A percentile compares a stretch with the other conserved stretches of the same genome.
Evolutionary conservation across 2,329 filamentous ascomycete genomes (phyloP).

Genomic region (Zarea fungicola): DNA sequence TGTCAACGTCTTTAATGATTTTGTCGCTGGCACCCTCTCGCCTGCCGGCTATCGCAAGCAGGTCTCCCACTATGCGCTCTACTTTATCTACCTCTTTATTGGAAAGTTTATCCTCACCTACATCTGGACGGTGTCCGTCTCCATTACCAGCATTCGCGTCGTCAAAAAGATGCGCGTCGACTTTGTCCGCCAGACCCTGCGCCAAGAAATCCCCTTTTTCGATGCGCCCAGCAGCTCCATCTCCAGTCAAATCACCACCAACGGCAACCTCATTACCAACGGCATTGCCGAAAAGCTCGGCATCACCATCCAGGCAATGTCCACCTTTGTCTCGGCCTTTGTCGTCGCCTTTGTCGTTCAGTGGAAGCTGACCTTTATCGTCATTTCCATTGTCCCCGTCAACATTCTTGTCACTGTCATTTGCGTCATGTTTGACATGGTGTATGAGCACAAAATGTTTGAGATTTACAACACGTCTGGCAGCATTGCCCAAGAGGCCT

Average conservation of each 20-base stretch:
- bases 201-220: constrained; percentile 53
- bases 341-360: constrained; percentile 35
- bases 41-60: constrained; percentile 43
- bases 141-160: constrained; percentile 32
- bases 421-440: constrained; percentile 35
- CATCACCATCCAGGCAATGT: constrained; percentile 34
- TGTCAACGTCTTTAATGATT: constrained; percentile 52
- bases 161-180: constrained; percentile 33
- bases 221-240: constrained; percentile 42
- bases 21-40: constrained; percentile 40
- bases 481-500: constrained; percentile 43
- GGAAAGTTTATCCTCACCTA: constrained; percentile 51
- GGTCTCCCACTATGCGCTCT: constrained; percentile 46
- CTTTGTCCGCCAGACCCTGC: constrained; percentile 32
- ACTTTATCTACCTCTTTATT: constrained; percentile 54
- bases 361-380: constrained; percentile 39
- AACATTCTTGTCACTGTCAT: constrained; percentile 36
- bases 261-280: constrained; percentile 39
- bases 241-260: constrained; percentile 42
- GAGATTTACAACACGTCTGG: constrained; percentile 37
- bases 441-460: constrained; percentile 39
- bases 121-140: constrained; percentile 44
- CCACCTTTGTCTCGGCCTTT: constrained; percentile 36
- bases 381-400: constrained; percentile 40
- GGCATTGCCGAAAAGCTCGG: constrained; percentile 43